phyloP scores from a whole-genome alignment of 2,329 filamentous ascomycete species.

The Stachybotrys echinatus region DNA sequence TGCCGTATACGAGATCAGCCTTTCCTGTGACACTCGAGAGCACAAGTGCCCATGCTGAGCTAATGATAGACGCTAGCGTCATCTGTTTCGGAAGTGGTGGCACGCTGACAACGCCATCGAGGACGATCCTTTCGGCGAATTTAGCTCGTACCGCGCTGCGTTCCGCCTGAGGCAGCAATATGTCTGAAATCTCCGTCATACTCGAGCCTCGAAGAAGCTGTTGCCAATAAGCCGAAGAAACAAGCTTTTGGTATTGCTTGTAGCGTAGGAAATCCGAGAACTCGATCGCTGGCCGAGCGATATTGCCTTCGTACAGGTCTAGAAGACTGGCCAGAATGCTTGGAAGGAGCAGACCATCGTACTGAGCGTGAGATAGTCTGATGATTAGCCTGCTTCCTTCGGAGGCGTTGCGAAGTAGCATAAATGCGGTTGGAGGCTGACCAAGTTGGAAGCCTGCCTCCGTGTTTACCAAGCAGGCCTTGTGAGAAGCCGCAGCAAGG shows the following conservation, averaged over 20 bases:
- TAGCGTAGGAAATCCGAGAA: conserved; percentile 13
- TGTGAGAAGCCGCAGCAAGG: conserved; percentile 6
- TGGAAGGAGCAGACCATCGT: conserved; percentile 40
- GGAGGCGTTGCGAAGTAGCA: conserved; percentile 8
- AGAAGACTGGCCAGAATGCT: conserved; percentile 30
- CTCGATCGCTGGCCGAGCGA: conserved; percentile 13
- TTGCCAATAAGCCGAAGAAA: conserved; percentile 33
- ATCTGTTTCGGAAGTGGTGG: conserved; percentile 5
- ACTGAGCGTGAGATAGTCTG: conserved; percentile 41
- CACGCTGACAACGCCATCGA: no score
- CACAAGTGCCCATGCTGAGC: conserved; percentile 33
- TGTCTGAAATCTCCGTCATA: no score
- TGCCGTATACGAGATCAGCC: conserved; percentile 33
- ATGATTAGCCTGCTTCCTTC: conserved; percentile 12
- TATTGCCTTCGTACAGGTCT: conserved; percentile 23
- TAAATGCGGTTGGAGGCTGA: conserved; percentile 9
- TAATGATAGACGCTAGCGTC: conserved; percentile 27
- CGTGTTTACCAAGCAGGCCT: conserved; percentile 6
- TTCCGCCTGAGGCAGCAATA: no score
- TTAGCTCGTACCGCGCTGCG: no score
- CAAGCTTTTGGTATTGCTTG: neutral
- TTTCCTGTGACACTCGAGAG: conserved; percentile 27
- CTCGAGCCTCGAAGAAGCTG: conserved; percentile 31
- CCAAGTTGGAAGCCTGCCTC: neutral
- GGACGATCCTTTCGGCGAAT: no score